phyloP scores from a whole-genome alignment of 768 basidiomycete species.

The Rhodotorula paludigena region DNA sequence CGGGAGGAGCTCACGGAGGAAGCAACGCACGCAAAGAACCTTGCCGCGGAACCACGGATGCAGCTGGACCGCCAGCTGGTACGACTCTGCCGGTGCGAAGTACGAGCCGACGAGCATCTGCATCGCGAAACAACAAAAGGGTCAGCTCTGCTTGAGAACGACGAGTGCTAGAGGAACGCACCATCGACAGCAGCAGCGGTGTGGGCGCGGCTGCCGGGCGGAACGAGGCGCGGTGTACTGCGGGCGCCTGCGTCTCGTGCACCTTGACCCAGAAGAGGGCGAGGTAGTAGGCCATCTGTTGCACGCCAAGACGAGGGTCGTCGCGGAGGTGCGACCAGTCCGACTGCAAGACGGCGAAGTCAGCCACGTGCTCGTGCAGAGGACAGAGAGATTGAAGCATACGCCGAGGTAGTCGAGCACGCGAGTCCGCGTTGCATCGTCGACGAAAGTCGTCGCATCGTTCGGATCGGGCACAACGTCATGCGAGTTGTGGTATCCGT shows the following conservation, averaged over 20 bases:
- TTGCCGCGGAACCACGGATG: conserved; percentile 40
- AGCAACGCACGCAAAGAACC: conserved; percentile 32
- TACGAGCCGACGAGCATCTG: conserved; percentile 40
- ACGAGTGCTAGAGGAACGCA: not conserved
- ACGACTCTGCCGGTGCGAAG: conserved; percentile 34
- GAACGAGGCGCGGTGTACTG: conserved; percentile 35
- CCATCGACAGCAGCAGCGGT: conserved; percentile 33
- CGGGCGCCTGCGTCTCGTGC: conserved; percentile 37
- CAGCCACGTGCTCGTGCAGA: not conserved
- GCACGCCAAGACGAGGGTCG: conserved; percentile 19
- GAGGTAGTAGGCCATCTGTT: conserved; percentile 29
- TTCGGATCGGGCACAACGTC: conserved; percentile 15
- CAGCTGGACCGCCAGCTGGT: conserved; percentile 34
- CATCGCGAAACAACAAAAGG: not conserved
- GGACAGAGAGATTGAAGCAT: not conserved
- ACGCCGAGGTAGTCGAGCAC: conserved; percentile 39
- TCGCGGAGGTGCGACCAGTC: conserved; percentile 27
- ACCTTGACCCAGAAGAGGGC: conserved; percentile 32
- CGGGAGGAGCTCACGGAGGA: fast-evolving
- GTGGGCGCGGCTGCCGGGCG: conserved; percentile 20
- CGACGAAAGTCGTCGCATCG: conserved; percentile 29
- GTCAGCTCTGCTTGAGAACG: no score
- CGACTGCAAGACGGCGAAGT: not conserved
- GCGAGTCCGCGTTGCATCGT: conserved; percentile 12
- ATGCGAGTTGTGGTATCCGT: not conserved